These are phyloP conservation scores for Lactuca sativa DNA, from an alignment of 129 eudicot species.

Conservation along the genomic window DNA sequence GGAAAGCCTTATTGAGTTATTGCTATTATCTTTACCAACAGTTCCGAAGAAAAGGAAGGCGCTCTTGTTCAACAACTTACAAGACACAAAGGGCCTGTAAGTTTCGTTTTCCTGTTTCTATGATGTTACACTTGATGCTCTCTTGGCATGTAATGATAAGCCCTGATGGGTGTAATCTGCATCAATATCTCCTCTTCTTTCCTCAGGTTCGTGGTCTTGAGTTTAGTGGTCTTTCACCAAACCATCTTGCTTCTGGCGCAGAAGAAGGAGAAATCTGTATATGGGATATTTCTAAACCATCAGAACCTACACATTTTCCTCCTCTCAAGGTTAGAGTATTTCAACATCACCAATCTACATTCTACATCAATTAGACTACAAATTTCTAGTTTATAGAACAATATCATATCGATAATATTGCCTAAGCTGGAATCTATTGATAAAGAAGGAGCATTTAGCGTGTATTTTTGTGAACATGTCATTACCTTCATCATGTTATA, in stretches of 20 bases:
- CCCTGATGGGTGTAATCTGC: conserved; percentile 2
- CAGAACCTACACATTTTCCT: conserved; percentile 82
- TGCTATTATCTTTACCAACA: conserved; percentile 25
- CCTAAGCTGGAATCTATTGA: conserved; percentile 12
- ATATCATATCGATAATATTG: background rate
- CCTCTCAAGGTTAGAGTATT: conserved; percentile 71
- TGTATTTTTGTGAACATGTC: background rate
- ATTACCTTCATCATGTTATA: background rate
- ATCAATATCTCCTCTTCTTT: conserved; percentile 2
- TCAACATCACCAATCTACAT: conserved; percentile 4
- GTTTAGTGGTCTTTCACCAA: conserved; percentile 71
- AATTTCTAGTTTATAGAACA: conserved; percentile 6
- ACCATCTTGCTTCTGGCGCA: conserved; percentile 97
- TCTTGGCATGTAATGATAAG: conserved; percentile 3
- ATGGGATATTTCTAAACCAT: conserved; percentile 85
- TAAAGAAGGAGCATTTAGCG: background rate
- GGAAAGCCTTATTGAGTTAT: conserved; percentile 14
- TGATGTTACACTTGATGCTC: conserved; percentile 9
- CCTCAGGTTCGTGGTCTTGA: conserved; percentile 96
- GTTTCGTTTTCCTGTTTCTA: conserved; percentile 27
- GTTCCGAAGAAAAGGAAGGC: conserved; percentile 62
- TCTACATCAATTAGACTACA: background rate
- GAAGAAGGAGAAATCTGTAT: conserved; percentile 98
- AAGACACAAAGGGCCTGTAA: conserved; percentile 89
- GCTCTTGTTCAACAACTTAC: conserved; percentile 74